phyloP scores from a whole-genome alignment of 352 stramenopile species.

The Sclerospora graminicola region DNA sequence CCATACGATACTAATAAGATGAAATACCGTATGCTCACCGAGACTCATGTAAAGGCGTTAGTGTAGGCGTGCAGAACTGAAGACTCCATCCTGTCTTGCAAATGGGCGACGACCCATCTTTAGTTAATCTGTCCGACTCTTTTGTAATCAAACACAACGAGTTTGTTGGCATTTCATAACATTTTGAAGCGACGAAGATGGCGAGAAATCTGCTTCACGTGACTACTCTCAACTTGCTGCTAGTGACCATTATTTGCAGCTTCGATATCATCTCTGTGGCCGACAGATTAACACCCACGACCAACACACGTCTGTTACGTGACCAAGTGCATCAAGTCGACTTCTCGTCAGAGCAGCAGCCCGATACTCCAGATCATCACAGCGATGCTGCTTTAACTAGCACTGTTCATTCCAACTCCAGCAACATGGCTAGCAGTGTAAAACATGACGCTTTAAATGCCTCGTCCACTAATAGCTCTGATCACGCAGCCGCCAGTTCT shows the following conservation, averaged over 20 bases:
- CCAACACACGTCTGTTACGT: conserved; percentile 3
- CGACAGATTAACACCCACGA: conserved; percentile 3
- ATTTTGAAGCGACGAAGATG: conserved; percentile 5
- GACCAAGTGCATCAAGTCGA: conserved; percentile 3
- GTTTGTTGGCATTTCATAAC: not conserved
- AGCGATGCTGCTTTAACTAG: not conserved
- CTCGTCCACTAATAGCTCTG: conserved; percentile 5
- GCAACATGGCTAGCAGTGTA: not conserved
- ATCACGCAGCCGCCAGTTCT: conserved; percentile 4
- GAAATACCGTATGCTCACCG: too few species aligned
- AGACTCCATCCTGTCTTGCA: too few species aligned
- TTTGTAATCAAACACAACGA: not conserved
- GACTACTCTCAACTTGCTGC: conserved; percentile 6
- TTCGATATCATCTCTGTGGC: conserved; percentile 3
- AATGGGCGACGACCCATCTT: too few species aligned
- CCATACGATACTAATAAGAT: too few species aligned
- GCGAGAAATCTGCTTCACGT: conserved; percentile 1
- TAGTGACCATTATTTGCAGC: conserved; percentile 12
- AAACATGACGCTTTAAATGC: not conserved
- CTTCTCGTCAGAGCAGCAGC: not conserved
- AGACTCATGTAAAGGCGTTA: too few species aligned
- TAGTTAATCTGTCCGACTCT: not conserved
- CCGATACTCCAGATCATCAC: not conserved
- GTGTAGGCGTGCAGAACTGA: too few species aligned
- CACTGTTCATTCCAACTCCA: not conserved